phyloP scores from a whole-genome alignment of 1,284 basidiomycete genomes.

The Trichosporon sp. region DNA sequence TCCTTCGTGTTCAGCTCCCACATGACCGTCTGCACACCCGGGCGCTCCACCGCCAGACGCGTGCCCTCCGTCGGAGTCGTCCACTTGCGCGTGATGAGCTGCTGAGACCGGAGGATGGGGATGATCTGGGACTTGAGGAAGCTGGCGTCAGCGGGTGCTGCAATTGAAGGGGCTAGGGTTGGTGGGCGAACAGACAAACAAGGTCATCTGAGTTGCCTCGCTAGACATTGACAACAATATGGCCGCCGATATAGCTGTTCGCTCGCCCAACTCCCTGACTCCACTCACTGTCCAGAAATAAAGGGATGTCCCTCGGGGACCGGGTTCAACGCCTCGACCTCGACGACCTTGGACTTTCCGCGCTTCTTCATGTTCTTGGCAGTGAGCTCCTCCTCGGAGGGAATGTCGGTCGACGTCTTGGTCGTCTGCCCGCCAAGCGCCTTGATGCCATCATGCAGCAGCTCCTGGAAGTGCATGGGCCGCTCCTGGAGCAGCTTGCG shows the following conservation, averaged over 20 bases:
- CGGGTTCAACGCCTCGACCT: not conserved
- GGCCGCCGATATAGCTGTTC: too few relatives aligned
- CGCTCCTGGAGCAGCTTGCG: constrained; percentile 38
- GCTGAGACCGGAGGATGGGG: constrained; percentile 43
- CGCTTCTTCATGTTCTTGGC: constrained; percentile 6
- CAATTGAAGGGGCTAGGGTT: too few relatives aligned
- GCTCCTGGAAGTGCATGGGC: constrained; percentile 45
- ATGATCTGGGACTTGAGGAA: constrained; percentile 51
- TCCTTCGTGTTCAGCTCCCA: constrained; percentile 21
- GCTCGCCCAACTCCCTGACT: too few relatives aligned
- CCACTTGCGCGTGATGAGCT: constrained; percentile 40
- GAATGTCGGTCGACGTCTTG: not conserved
- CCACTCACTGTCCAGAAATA: constrained; percentile 46
- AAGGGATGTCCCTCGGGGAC: constrained; percentile 50
- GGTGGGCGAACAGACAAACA: too few relatives aligned
- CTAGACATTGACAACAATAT: too few relatives aligned
- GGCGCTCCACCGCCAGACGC: constrained; percentile 13
- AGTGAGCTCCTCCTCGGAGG: not conserved
- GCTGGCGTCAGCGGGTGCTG: constrained; percentile 32
- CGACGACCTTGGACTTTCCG: constrained; percentile 24
- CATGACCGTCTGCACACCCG: constrained; percentile 23
- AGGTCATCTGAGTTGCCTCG: too few relatives aligned
- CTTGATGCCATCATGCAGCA: constrained; percentile 40
- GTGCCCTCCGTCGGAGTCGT: not conserved
- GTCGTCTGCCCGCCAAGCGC: not conserved